A percentile compares a stretch with the other conserved stretches of the same genome.
Conservation (phyloP, 257 asterid species). For the Primulina eburnea region DNA sequence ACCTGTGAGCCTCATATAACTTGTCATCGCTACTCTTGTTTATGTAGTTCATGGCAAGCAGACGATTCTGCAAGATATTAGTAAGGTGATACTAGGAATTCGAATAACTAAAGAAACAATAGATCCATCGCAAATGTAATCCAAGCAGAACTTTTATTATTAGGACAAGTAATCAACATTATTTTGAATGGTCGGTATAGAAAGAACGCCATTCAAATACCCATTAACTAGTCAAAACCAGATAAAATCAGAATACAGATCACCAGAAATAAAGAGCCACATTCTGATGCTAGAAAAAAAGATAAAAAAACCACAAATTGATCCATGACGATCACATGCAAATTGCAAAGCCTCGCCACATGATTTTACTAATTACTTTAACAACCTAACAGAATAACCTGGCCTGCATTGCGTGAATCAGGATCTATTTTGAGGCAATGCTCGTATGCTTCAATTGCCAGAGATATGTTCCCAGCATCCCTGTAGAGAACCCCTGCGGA, state of each 20-base stretch:
- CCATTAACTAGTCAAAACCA: not conserved
- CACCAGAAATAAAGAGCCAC: not conserved
- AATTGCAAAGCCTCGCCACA: not conserved
- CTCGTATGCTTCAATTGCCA: slow-evolving; percentile 98
- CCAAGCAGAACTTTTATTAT: not conserved
- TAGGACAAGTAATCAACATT: not conserved
- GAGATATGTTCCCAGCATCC: slow-evolving; percentile 94
- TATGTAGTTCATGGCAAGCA: slow-evolving; percentile 99
- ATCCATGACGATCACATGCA: not conserved
- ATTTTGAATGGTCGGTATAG: too few relatives aligned
- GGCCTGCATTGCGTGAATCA: slow-evolving; percentile 99
- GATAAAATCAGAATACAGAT: not conserved
- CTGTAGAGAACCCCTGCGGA: slow-evolving; percentile 91
- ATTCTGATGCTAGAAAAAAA: slow-evolving; percentile 13
- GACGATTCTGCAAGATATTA: slow-evolving; percentile 73
- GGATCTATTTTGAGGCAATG: slow-evolving; percentile 98
- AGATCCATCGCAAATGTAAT: not conserved
- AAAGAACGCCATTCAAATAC: slow-evolving; percentile 3
- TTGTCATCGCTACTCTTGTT: slow-evolving; percentile 82
- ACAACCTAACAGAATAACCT: slow-evolving; percentile 49
- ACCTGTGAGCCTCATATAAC: slow-evolving; percentile 95
- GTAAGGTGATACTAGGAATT: not conserved
- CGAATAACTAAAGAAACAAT: too few relatives aligned
- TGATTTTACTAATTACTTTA: slow-evolving; percentile 14
- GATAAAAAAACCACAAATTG: slow-evolving; percentile 12